Percentiles rank a stretch among this genome's conserved stretches.
These are phyloP conservation scores for Saccharomycopsis capsularis DNA, from an alignment of 805 yeast species.

Conservation along the genomic window DNA sequence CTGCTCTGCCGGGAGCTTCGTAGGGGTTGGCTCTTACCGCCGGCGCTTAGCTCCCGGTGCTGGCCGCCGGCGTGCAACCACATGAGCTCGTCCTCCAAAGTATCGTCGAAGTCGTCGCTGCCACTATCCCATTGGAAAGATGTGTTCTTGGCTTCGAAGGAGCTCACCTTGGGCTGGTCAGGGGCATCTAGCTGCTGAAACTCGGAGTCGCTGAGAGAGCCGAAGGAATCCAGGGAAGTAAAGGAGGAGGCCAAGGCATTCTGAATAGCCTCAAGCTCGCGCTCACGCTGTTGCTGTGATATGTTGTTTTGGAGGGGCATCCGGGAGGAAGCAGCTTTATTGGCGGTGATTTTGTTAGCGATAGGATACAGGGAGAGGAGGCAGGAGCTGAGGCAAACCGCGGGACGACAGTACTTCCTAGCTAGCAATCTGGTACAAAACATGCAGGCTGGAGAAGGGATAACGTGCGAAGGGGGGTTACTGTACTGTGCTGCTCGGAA, in stretches of 20 bases:
- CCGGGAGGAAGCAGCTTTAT: background rate
- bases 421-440: too few species aligned
- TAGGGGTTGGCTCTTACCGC: too few species aligned
- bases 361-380: too few species aligned
- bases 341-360: background rate
- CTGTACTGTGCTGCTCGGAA: too few species aligned
- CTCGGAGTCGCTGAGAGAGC: constrained; percentile 6
- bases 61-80: background rate
- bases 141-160: background rate
- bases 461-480: too few species aligned
- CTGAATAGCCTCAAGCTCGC: background rate
- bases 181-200: background rate
- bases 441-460: too few species aligned
- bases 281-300: too few species aligned
- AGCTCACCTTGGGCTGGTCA: too few species aligned
- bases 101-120: constrained; percentile 7
- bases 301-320: too few species aligned
- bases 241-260: background rate
- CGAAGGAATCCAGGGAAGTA: constrained; percentile 1
- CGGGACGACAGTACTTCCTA: too few species aligned
- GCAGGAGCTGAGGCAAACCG: too few species aligned
- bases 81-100: constrained; percentile 2
- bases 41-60: background rate
- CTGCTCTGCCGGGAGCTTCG: too few species aligned
- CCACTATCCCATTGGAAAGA: background rate